Evolutionary conservation across 768 basidiomycete genomes (phyloP).

Genomic region (Amanita pseudoporphyria): DNA sequence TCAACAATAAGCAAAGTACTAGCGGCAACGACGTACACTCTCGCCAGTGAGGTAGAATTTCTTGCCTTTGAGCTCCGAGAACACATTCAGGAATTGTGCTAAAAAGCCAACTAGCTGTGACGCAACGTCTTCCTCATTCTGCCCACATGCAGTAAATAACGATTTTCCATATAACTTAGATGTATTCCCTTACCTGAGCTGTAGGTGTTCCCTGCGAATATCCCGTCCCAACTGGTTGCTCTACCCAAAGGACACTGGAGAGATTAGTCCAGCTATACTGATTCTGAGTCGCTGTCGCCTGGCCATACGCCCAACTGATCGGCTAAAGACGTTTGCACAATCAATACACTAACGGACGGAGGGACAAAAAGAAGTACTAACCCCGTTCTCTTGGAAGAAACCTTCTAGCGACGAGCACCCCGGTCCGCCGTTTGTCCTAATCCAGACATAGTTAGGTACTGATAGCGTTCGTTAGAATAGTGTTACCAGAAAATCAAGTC

Average conservation of each 20-base stretch:
- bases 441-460: not conserved
- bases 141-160: too few relatives aligned
- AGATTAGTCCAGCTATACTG: conserved; percentile 74
- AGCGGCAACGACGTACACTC: conserved; percentile 42
- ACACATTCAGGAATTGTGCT: conserved; percentile 68
- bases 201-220: conserved; percentile 64
- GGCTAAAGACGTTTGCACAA: conserved; percentile 32
- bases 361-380: conserved; percentile 20
- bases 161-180: not conserved
- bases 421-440: conserved; percentile 74
- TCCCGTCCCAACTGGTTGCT: conserved; percentile 75
- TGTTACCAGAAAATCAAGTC: conserved; percentile 67
- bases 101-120: conserved; percentile 50
- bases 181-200: conserved; percentile 38
- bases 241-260: conserved; percentile 64
- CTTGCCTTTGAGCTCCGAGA: conserved; percentile 63
- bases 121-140: conserved; percentile 42
- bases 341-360: not conserved
- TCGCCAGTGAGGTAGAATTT: conserved; percentile 65
- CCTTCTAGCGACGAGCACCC: conserved; percentile 72
- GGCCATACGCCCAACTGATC: conserved; percentile 54
- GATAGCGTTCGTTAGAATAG: not conserved
- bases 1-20: not conserved
- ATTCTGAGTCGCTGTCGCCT: conserved; percentile 54
- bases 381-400: conserved; percentile 66